Evolutionary conservation across 73 alveolate genomes (phyloP).

Genomic region (Uronychia setigera): DNA sequence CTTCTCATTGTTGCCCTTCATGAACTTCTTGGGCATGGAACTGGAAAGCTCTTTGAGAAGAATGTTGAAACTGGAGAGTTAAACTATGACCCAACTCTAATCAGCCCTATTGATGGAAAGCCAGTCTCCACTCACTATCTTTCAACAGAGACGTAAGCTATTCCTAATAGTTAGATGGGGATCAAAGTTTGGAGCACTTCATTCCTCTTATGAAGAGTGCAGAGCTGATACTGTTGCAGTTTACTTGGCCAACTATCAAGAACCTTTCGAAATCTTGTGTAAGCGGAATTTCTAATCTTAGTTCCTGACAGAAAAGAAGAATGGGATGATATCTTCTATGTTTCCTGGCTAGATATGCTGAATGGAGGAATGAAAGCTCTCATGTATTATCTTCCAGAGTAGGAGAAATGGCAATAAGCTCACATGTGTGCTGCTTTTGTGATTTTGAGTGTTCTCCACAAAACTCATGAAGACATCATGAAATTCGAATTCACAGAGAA

Average conservation of each 20-base stretch:
- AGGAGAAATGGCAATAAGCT: slow-evolving; percentile 83
- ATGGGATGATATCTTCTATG: slow-evolving; percentile 68
- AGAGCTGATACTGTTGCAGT: slow-evolving; percentile 94
- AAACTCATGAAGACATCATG: slow-evolving; percentile 53
- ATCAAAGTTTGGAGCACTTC: slow-evolving; percentile 84
- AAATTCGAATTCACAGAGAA: slow-evolving; percentile 49
- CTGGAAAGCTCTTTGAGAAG: slow-evolving; percentile 87
- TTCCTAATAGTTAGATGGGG: slow-evolving; percentile 61
- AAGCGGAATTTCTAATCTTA: slow-evolving; percentile 27
- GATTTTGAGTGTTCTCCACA: slow-evolving; percentile 49
- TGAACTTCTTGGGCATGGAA: slow-evolving; percentile 88
- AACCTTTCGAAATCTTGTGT: slow-evolving; percentile 81
- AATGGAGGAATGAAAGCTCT: slow-evolving; percentile 71
- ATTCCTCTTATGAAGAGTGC: slow-evolving; percentile 95
- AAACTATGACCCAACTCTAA: slow-evolving; percentile 78
- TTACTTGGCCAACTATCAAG: slow-evolving; percentile 84
- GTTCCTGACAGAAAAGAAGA: slow-evolving; percentile 58
- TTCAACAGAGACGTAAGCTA: slow-evolving; percentile 65
- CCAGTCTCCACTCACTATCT: slow-evolving; percentile 82
- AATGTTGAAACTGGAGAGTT: slow-evolving; percentile 74
- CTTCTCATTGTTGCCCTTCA: slow-evolving; percentile 57
- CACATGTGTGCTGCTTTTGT: slow-evolving; percentile 79
- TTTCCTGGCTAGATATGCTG: slow-evolving; percentile 74
- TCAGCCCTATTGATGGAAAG: slow-evolving; percentile 89
- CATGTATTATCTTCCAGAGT: slow-evolving; percentile 61